Conservation (phyloP, 2,329 filamentous ascomycete species). For the Hypoxylon sp. region DNA sequence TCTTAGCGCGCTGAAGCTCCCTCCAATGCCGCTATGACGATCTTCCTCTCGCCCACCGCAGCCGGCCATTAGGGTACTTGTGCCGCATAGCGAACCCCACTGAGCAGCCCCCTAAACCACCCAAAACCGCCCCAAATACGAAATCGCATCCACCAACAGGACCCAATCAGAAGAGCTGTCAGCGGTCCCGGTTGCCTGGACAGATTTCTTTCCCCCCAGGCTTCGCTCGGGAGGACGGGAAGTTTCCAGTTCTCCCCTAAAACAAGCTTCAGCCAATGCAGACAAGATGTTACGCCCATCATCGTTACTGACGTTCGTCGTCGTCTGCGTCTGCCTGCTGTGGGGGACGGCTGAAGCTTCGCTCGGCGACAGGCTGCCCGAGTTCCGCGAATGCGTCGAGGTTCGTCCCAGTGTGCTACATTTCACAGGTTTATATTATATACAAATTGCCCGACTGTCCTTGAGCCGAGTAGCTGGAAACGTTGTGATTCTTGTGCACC, state of each 20-base stretch:
- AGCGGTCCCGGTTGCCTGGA: slow-evolving; percentile 15
- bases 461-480: slow-evolving; percentile 12
- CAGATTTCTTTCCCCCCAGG: slow-evolving; percentile 24
- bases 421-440: background rate
- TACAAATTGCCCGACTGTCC: slow-evolving; percentile 6
- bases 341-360: slow-evolving; percentile 74
- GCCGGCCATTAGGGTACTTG: slow-evolving; percentile 12
- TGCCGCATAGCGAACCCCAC: slow-evolving; percentile 20
- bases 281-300: slow-evolving; percentile 48
- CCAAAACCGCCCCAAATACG: slow-evolving; percentile 9
- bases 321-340: slow-evolving; percentile 58
- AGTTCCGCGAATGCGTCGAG: slow-evolving; percentile 89
- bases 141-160: slow-evolving; percentile 19
- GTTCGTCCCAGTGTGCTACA: slow-evolving; percentile 63
- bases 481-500: slow-evolving; percentile 14
- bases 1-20: slow-evolving; percentile 22
- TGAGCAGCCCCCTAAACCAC: slow-evolving; percentile 25
- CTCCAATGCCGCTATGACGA: slow-evolving; percentile 36
- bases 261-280: slow-evolving; percentile 33
- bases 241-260: slow-evolving; percentile 14
- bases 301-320: slow-evolving; percentile 51
- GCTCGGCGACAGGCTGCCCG: slow-evolving; percentile 84
- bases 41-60: slow-evolving; percentile 25
- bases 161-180: slow-evolving; percentile 22
- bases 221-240: slow-evolving; percentile 7